Evolutionary conservation across 2,329 filamentous ascomycete species (phyloP).

Genomic region (Fusarium heterosporum): DNA sequence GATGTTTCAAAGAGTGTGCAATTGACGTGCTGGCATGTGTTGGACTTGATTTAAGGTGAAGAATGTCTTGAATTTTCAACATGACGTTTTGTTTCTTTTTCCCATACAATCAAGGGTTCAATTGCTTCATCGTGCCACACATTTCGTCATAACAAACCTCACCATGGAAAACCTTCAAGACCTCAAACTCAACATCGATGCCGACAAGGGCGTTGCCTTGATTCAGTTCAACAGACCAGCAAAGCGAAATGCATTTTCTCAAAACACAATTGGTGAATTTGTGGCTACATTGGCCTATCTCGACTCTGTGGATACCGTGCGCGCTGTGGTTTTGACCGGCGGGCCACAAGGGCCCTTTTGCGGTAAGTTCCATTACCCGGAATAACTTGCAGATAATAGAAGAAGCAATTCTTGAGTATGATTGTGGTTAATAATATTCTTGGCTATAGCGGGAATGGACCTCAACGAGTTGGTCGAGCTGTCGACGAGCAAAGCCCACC

Average conservation of each 20-base stretch:
- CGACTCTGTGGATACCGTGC: constrained; percentile 16
- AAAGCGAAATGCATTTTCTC: constrained; percentile 36
- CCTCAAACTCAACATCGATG: constrained; percentile 11
- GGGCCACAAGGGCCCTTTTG: constrained; percentile 35
- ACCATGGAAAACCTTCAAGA: constrained; percentile 31
- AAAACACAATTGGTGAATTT: constrained; percentile 30
- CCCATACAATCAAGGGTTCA: background rate
- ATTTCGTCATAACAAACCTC: background rate
- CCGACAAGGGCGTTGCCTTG: constrained; percentile 17
- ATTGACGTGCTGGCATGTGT: background rate
- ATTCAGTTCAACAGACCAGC: constrained; percentile 36
- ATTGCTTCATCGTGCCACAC: background rate
- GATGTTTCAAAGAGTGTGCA: background rate
- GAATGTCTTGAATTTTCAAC: background rate
- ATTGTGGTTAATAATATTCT: background rate
- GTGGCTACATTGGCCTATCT: constrained; percentile 24
- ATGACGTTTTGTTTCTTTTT: constrained; percentile 1
- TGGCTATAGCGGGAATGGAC: constrained; percentile 30
- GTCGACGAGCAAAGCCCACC: constrained; percentile 29
- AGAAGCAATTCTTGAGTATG: background rate
- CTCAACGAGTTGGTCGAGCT: constrained; percentile 32
- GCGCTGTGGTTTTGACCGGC: constrained; percentile 27
- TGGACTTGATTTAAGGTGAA: background rate
- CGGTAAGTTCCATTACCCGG: constrained; percentile 21
- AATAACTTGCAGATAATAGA: background rate